A percentile compares a stretch with the other conserved stretches of the same genome.
These are phyloP conservation scores for Heteromeles arbutifolia DNA, from an alignment of 306 rosid genomes.

Conservation along the genomic window DNA sequence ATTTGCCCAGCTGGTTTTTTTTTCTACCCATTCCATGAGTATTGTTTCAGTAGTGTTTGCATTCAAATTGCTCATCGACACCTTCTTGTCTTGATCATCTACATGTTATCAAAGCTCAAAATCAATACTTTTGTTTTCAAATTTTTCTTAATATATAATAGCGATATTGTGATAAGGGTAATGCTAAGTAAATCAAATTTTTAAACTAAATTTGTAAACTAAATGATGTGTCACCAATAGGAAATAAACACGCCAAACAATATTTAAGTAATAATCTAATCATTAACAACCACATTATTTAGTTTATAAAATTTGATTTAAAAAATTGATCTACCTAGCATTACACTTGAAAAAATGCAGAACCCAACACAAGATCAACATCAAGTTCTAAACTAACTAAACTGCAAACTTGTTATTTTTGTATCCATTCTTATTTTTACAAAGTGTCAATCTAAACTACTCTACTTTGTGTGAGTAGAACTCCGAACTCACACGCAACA, in stretches of 20 bases:
- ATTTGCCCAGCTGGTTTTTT: background rate
- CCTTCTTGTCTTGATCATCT: background rate
- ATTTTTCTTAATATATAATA: background rate
- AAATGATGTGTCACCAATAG: no score
- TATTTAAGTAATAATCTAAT: no score
- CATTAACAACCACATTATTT: no score
- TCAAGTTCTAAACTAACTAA: no score
- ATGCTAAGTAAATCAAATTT: no score
- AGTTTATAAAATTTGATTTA: no score
- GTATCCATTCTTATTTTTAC: background rate
- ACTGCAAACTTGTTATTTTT: background rate
- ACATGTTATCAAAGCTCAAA: background rate
- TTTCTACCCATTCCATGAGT: background rate
- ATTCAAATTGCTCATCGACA: background rate
- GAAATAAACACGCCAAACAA: no score
- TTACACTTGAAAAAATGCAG: no score
- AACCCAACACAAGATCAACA: background rate
- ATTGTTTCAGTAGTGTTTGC: background rate
- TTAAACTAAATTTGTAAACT: no score
- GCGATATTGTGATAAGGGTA: no score
- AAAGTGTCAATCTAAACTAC: background rate
- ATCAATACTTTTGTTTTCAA: no score
- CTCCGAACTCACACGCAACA: background rate
- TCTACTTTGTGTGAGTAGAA: background rate
- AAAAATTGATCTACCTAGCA: no score